Base-by-base conservation (phyloP, 2,329 filamentous ascomycete genomes). In the Leptographium radiaticola region DNA sequence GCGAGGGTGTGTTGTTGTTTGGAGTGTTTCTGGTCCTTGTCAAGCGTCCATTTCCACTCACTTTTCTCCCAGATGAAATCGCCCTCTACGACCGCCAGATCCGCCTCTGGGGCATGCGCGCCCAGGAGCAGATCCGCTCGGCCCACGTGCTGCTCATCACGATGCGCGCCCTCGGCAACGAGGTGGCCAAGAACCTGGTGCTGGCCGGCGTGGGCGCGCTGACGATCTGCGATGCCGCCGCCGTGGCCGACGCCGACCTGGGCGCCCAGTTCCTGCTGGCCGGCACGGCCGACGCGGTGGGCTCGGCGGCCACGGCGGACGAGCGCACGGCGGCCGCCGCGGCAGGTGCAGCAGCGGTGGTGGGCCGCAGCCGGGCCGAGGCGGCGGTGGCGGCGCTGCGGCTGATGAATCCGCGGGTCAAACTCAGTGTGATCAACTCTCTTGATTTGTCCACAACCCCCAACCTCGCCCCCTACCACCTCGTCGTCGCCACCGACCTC, bases 71-170 rank as follows among this genome's bases (percentile, higher is more conserved):
- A 88, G 93, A 97, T 69, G 93, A 98, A 66, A 95, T 97, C 64
- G 93, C 91, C 15, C 81, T 97, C 7, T 98, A 98, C 67, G 93
- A 98, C 70, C 84, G 93, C 50, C 93, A 98, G 68, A 96, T 98
- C 63, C 86, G 93, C 53, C 82, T 98, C 34, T 98, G 93, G 93
- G 93, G 93, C 45, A 87, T 97, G 64, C 84, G 93, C 63, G 93
- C 93, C 8, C 93, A 98, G 68, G 86, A 95, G 66, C 89, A 86
- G 65, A 89, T 98, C 55, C 88, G 91, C 62, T 86, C 80, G 56
- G 89, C 93, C 56, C 89, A 89, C 64, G 86, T 98, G 61, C 83
- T 97, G 47, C 80, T 98, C 58, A 84, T 98, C 60, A 89, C 84
- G 34, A 82, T 95, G 67, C 87, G 86, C 64, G 89, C 87, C 1